These are phyloP conservation scores for Aspergillus avenaceus DNA, from an alignment of 495 filamentous ascomycete genomes.

Conservation along the genomic window DNA sequence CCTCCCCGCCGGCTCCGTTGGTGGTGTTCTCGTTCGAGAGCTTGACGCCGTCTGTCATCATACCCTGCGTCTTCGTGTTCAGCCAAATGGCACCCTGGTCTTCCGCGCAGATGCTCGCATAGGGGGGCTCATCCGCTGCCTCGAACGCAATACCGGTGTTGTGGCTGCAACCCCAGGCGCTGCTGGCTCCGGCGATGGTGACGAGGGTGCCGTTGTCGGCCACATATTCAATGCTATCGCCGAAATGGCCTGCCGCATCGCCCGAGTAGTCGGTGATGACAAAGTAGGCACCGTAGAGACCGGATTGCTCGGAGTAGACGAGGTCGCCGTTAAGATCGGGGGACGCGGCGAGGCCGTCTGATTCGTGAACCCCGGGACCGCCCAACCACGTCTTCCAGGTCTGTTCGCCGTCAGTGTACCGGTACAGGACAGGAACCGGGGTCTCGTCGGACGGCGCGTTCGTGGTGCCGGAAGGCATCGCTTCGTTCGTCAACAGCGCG, in stretches of 20 bases:
- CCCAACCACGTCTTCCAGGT: slow-evolving; percentile 49
- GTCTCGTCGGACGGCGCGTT: slow-evolving; percentile 41
- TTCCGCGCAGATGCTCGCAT: slow-evolving; percentile 50
- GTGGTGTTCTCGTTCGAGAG: slow-evolving; percentile 53
- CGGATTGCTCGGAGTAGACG: slow-evolving; percentile 47
- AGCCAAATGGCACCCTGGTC: slow-evolving; percentile 56
- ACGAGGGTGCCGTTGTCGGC: slow-evolving; percentile 36
- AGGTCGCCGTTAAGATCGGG: slow-evolving; percentile 54
- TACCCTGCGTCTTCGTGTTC: slow-evolving; percentile 50
- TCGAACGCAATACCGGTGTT: slow-evolving; percentile 57
- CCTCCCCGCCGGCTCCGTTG: slow-evolving; percentile 48
- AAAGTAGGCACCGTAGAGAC: slow-evolving; percentile 51
- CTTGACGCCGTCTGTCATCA: slow-evolving; percentile 46
- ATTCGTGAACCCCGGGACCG: slow-evolving; percentile 43
- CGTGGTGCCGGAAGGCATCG: slow-evolving; percentile 39
- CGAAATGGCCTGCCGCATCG: slow-evolving; percentile 46
- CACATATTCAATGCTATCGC: slow-evolving; percentile 52
- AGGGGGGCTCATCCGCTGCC: slow-evolving; percentile 44
- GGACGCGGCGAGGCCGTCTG: slow-evolving; percentile 38
- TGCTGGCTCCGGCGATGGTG: slow-evolving; percentile 40
- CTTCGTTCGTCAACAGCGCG: slow-evolving; percentile 48
- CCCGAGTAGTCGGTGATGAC: slow-evolving; percentile 52
- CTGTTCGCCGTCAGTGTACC: slow-evolving; percentile 42
- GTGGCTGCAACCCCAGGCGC: slow-evolving; percentile 53
- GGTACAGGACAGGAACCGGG: slow-evolving; percentile 45